Evolutionary conservation across 106 monocot species (phyloP).

Genomic region (Gastrodia elata): DNA sequence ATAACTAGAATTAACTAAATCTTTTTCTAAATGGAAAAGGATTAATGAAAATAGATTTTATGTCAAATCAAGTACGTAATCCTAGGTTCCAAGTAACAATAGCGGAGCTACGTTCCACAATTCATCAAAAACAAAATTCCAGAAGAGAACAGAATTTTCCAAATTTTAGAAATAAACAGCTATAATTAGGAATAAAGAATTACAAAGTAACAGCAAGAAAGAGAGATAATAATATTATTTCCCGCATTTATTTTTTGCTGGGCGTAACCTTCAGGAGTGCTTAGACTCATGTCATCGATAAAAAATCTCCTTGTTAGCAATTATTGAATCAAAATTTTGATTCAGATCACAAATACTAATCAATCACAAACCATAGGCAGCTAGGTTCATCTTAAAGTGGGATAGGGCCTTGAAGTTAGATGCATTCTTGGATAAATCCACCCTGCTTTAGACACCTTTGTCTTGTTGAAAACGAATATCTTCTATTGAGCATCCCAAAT

Average conservation of each 20-base stretch:
- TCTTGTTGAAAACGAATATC: no score
- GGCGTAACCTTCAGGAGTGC: background rate
- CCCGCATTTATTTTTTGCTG: background rate
- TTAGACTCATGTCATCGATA: background rate
- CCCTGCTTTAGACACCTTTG: no score
- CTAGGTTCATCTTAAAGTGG: background rate
- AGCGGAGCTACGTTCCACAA: background rate
- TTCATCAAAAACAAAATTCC: background rate
- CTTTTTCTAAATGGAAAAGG: background rate
- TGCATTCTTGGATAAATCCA: no score
- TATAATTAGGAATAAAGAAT: background rate
- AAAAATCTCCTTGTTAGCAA: background rate
- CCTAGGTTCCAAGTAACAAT: background rate
- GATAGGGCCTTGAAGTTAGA: background rate
- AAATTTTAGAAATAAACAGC: background rate
- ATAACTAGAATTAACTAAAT: background rate
- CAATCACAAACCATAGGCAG: background rate
- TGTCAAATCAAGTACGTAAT: background rate
- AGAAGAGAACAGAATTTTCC: background rate
- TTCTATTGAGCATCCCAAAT: no score
- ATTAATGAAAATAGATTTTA: background rate
- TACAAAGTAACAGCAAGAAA: background rate
- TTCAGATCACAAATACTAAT: background rate
- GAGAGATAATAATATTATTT: background rate
- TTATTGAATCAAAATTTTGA: background rate